Percentiles rank a stretch among this genome's conserved stretches.
Evolutionary conservation across 441 rosid genomes (phyloP).

Genomic region (Corymbia citriodora): DNA sequence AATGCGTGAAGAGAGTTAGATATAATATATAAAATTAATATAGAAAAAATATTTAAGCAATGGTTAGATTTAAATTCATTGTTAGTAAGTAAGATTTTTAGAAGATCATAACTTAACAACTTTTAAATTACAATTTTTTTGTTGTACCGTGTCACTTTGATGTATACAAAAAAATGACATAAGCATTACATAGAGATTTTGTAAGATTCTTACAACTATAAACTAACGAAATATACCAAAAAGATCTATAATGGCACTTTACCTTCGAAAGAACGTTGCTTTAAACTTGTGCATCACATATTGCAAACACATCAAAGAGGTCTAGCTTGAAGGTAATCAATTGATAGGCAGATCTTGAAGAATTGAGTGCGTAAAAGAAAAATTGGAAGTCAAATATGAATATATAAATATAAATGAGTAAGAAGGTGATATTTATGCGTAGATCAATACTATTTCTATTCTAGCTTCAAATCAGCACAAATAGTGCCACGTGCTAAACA

Average conservation of each 20-base stretch:
- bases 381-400: constrained; percentile 26
- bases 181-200: too few species aligned
- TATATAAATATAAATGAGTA: not conserved
- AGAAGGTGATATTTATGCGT: not conserved
- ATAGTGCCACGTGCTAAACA: too few species aligned
- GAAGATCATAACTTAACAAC: not conserved
- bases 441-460: not conserved
- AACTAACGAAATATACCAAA: too few species aligned
- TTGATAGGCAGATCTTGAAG: constrained; percentile 79
- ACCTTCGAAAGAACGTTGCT: constrained; percentile 87
- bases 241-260: not conserved
- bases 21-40: too few species aligned
- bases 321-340: constrained; percentile 51
- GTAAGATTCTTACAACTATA: too few species aligned
- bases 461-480: not conserved
- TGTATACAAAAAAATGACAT: too few species aligned
- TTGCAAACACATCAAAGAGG: too few species aligned
- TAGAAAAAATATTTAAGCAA: too few species aligned
- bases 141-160: too few species aligned
- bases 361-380: constrained; percentile 65
- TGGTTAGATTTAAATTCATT: not conserved
- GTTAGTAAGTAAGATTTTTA: not conserved
- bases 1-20: not conserved
- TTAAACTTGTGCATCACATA: constrained; percentile 46
- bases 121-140: not conserved